phyloP scores from a whole-genome alignment of 495 filamentous ascomycete genomes.

The Cudoniella acicularis region DNA sequence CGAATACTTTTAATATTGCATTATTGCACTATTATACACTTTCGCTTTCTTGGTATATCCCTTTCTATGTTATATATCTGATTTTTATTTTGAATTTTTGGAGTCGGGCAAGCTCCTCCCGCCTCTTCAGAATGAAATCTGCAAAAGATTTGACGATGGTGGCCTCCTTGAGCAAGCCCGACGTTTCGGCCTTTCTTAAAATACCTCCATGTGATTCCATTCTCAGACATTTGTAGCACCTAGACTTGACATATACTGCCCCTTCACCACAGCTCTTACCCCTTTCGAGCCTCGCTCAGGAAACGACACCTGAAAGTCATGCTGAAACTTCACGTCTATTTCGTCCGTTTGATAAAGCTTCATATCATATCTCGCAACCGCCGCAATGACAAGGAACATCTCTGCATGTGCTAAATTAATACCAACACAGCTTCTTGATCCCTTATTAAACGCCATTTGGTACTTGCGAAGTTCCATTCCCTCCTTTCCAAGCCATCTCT shows the following conservation, averaged over 20 bases:
- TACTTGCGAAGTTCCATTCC: constrained; percentile 15
- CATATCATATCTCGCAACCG: constrained; percentile 24
- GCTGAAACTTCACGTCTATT: constrained; percentile 23
- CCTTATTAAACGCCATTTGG: constrained; percentile 27
- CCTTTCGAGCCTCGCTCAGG: constrained; percentile 21
- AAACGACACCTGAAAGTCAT: constrained; percentile 19
- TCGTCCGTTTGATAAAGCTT: constrained; percentile 25
- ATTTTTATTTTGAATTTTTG: too few relatives aligned
- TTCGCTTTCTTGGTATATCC: too few relatives aligned
- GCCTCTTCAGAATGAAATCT: too few relatives aligned
- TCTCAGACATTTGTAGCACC: background rate
- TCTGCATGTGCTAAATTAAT: constrained; percentile 35
- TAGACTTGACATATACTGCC: background rate
- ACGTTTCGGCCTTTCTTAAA: background rate
- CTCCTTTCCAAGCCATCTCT: constrained; percentile 38
- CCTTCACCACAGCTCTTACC: constrained; percentile 22
- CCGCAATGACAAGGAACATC: constrained; percentile 25
- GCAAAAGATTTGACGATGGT: too few relatives aligned
- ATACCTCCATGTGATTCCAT: background rate
- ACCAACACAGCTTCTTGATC: constrained; percentile 27
- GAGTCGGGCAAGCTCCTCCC: too few relatives aligned
- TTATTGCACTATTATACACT: too few relatives aligned
- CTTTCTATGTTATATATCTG: too few relatives aligned
- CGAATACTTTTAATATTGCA: too few relatives aligned
- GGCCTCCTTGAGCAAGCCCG: too few relatives aligned